These are phyloP conservation scores for Fusarium torulosum DNA, from an alignment of 2,329 filamentous ascomycete species.

Conservation along the genomic window DNA sequence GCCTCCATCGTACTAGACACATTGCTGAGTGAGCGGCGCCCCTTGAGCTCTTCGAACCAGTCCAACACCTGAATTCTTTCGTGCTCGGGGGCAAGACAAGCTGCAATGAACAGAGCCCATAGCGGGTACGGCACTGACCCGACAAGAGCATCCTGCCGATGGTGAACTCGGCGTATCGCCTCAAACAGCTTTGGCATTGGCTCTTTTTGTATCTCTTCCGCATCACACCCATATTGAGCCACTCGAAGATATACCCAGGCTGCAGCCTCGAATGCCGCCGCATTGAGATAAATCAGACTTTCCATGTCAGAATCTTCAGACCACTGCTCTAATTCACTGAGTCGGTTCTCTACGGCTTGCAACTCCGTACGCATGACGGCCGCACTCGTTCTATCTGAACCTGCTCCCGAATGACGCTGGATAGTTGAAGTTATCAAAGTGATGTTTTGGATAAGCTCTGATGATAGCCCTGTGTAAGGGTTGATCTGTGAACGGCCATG, in stretches of 20 bases:
- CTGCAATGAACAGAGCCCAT: conserved; percentile 2
- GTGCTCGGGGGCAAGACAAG: not conserved
- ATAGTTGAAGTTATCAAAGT: not conserved
- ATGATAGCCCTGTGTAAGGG: not conserved
- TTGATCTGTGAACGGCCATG: not conserved
- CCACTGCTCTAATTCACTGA: not conserved
- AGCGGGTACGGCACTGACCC: not conserved
- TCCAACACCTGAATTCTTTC: not conserved
- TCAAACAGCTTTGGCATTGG: not conserved
- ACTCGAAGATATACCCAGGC: not conserved
- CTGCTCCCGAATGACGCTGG: not conserved
- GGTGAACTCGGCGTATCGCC: not conserved
- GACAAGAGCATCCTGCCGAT: not conserved
- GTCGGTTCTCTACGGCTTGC: not conserved
- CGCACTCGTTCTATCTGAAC: not conserved
- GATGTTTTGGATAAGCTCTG: conserved; percentile 1
- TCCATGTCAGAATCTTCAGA: not conserved
- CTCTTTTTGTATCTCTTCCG: not conserved
- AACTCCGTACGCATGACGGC: not conserved
- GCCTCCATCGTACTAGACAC: not conserved
- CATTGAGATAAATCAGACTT: not conserved
- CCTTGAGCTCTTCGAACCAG: conserved; percentile 1
- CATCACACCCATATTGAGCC: not conserved
- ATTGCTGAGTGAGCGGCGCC: not conserved
- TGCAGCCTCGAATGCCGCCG: not conserved